Evolutionary conservation across 331 rosid species (phyloP), one percentile per base, ranked within the genome.

Genomic region (Phaseolus coccineus): DNA sequence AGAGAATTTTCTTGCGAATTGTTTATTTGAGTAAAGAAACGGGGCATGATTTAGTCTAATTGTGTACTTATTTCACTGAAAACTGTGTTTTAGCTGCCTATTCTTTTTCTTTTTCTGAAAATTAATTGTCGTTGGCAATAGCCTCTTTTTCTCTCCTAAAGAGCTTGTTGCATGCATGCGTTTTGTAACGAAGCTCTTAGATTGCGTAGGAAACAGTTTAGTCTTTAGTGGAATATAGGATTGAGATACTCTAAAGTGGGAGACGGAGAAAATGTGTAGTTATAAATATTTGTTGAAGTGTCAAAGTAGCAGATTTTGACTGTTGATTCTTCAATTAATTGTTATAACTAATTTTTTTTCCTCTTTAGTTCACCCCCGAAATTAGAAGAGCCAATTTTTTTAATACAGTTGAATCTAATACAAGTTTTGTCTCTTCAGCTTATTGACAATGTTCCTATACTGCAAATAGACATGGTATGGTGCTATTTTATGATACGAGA

Each of bases 401-500:
- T 69, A 6, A 24, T 12, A 12, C 9, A 11, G 0, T 10, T 31
- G 52, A 58, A 30, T 78, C 62, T 80, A 69, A 79, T 71, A 51
- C n/a, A 69, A 55, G 28, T 30, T 82, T 40, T 53, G 46, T 78
- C 57, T 53, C 59, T 31, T 78, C 91, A 95, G 99, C 85, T 90
- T 80, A 77, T 95, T 67, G 99, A 93, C 85, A 95, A 93, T 84
- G 96, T 93, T 77, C 89, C 99, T 22, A 95, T 95, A 80, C 91
- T 95, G 63, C 99, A 92, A 93, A 85, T 91, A 73, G 97, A 95
- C 92, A 95, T 91, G 90, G 99, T 95, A 40, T 95, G 99, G 99
- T 95, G 99, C 92, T 95, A 95, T 85, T 93, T 95, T 85, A 95
- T 95, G 99, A 89, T 93, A 55, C 89, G 87, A 85, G 97, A 95